A percentile compares a stretch with the other conserved stretches of the same genome.
phyloP scores from a whole-genome alignment of 352 stramenopile genomes.

The Phytophthora podocarpi region DNA sequence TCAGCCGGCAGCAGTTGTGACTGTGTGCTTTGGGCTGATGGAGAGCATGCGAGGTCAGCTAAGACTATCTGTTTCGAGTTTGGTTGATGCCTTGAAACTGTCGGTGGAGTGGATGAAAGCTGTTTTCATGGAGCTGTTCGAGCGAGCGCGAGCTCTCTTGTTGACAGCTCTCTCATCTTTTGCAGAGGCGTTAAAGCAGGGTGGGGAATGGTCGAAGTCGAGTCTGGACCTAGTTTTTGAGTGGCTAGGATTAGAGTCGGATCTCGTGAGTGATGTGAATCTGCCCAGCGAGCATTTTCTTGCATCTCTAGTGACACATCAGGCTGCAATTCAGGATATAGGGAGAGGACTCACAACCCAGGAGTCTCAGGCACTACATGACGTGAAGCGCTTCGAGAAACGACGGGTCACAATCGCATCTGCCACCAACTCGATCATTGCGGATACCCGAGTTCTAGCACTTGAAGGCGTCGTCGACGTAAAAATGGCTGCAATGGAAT shows the following conservation, averaged over 20 bases:
- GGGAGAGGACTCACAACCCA: constrained; percentile 32
- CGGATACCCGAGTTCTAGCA: constrained; percentile 42
- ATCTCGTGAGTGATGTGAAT: constrained; percentile 17
- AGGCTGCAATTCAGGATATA: constrained; percentile 23
- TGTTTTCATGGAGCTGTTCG: not conserved
- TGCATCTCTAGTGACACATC: constrained; percentile 8
- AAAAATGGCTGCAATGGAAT: constrained; percentile 41
- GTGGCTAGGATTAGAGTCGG: constrained; percentile 14
- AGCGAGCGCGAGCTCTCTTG: constrained; percentile 2
- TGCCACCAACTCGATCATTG: constrained; percentile 45
- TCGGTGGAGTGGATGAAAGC: constrained; percentile 11
- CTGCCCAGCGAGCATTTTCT: constrained; percentile 17
- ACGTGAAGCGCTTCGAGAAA: constrained; percentile 56
- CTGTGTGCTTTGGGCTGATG: not conserved
- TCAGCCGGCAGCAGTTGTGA: not conserved
- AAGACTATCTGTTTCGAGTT: not conserved
- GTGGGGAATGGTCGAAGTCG: not conserved
- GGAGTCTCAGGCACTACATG: constrained; percentile 44
- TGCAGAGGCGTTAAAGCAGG: constrained; percentile 1
- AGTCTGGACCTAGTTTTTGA: constrained; percentile 15
- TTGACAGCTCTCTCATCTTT: constrained; percentile 6
- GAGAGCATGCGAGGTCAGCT: constrained; percentile 2
- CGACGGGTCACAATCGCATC: constrained; percentile 40
- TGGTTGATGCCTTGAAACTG: constrained; percentile 2
- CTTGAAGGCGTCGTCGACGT: constrained; percentile 43